Base-by-base conservation (phyloP, 2,329 filamentous ascomycete species). In the Xenosphaeropsis pyriputrescens region DNA sequence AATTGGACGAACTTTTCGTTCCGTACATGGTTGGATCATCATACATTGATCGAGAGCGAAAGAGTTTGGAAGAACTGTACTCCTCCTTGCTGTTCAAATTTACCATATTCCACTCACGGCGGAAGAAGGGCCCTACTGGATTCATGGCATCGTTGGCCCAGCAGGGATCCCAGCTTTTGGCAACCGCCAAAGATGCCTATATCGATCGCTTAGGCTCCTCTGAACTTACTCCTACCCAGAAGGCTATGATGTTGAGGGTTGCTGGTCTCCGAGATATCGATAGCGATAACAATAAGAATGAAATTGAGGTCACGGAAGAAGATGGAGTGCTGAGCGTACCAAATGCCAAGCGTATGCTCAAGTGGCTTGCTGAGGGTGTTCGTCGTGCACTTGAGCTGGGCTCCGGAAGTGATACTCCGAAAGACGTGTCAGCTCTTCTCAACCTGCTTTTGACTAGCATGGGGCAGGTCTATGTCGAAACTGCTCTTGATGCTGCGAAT, bases 311-410 rank as follows among this genome's bases (percentile, higher is more conserved):
- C 22, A 79, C 80, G 0, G 91, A 96, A 42, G 78, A 89, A 52
- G 89, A 98, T 51, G 91, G 91, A 26, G 68, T 76, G 40, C 64
- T 96, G 18, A 89, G 79, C 47, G 67, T 93, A 4, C 67, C 75
- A n/a, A 86, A 83, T 55, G 85, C 88, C n/a, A 96, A 96, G 61
- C 75, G 91, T 40, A 98, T 98, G 88, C 71, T 98, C 42, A 93
- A 85, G 55, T 98, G 91, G 91, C 65, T 98, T 31, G 91, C 91
- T 2, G 91, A 98, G 63, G 86, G 85, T 44, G 89, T 98, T 17
- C 83, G 91, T 30, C 72, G 91, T 45, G 85, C 86, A 0, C 68
- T 98, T 8, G 91, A 98, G 57, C 68, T 98, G n/a, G 86, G 84
- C 17, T 80, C 84, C 17, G 78, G 79, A 37, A 80, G 72, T 40